Conservation (phyloP, 169 alveolate genomes). For the Fabrea salina region DNA sequence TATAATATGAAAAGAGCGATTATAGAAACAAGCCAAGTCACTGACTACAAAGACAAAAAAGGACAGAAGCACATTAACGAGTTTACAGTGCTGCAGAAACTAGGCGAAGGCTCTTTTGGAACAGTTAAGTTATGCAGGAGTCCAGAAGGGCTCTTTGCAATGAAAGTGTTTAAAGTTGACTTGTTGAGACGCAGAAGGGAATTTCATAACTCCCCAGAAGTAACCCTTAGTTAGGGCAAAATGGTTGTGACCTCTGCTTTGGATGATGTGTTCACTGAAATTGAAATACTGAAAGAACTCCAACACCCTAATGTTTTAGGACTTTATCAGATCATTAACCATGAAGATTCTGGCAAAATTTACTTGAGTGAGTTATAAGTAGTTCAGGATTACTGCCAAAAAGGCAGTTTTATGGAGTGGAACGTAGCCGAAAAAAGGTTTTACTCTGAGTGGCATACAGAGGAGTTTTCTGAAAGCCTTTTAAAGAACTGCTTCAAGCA, state of each 20-base stretch:
- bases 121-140: constrained; percentile 32
- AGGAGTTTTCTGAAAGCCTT: not conserved
- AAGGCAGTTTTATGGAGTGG: constrained; percentile 1
- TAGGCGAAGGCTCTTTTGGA: constrained; percentile 54
- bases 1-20: too few species aligned
- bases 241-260: not conserved
- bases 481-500: not conserved
- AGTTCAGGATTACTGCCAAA: not conserved
- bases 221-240: too few species aligned
- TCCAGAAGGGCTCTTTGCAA: not conserved
- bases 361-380: not conserved
- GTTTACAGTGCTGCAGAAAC: constrained; percentile 9
- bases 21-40: not conserved
- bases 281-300: constrained; percentile 66
- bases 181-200: constrained; percentile 1
- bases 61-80: not conserved
- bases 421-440: not conserved
- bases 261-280: constrained; percentile 34
- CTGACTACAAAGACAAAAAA: not conserved
- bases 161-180: not conserved
- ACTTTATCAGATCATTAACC: constrained; percentile 60
- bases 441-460: not conserved
- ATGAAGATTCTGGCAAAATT: not conserved
- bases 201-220: not conserved
- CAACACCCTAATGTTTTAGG: constrained; percentile 73